Evolutionary conservation across 805 yeast genomes (phyloP).

Genomic region (Candida germanica): DNA sequence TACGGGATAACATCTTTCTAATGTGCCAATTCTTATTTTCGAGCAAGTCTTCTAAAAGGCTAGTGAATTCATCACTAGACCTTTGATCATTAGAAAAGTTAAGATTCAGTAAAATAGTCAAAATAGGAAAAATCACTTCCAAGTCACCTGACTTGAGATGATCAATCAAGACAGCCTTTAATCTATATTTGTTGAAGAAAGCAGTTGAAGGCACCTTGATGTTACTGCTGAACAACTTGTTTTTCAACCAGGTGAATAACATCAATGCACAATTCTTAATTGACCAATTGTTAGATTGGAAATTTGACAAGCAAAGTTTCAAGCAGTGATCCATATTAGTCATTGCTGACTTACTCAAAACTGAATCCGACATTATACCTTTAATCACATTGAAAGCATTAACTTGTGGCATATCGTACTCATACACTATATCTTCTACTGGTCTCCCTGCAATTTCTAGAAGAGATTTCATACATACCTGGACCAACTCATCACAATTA

Average conservation of each 20-base stretch:
- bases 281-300: slow-evolving; percentile 75
- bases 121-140: slow-evolving; percentile 71
- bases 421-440: slow-evolving; percentile 43
- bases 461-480: slow-evolving; percentile 49
- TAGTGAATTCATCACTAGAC: slow-evolving; percentile 52
- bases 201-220: slow-evolving; percentile 52
- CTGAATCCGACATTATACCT: slow-evolving; percentile 69
- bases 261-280: slow-evolving; percentile 89
- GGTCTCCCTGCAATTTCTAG: slow-evolving; percentile 56
- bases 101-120: slow-evolving; percentile 68
- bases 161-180: slow-evolving; percentile 44
- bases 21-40: slow-evolving; percentile 70
- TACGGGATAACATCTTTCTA: slow-evolving; percentile 80
- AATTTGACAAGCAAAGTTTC: slow-evolving; percentile 56
- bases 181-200: slow-evolving; percentile 66
- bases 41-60: slow-evolving; percentile 47
- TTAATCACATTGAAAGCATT: slow-evolving; percentile 88
- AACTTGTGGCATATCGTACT: slow-evolving; percentile 82
- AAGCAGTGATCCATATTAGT: slow-evolving; percentile 56
- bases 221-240: slow-evolving; percentile 67
- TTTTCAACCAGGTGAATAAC: slow-evolving; percentile 84
- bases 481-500: slow-evolving; percentile 30
- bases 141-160: slow-evolving; percentile 37
- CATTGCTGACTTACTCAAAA: slow-evolving; percentile 52
- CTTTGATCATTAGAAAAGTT: slow-evolving; percentile 52